Percentiles rank a stretch among this genome's conserved stretches.
Evolutionary conservation across 176 grass and related monocot species (phyloP).

Genomic region (Bothriochloa decipiens): DNA sequence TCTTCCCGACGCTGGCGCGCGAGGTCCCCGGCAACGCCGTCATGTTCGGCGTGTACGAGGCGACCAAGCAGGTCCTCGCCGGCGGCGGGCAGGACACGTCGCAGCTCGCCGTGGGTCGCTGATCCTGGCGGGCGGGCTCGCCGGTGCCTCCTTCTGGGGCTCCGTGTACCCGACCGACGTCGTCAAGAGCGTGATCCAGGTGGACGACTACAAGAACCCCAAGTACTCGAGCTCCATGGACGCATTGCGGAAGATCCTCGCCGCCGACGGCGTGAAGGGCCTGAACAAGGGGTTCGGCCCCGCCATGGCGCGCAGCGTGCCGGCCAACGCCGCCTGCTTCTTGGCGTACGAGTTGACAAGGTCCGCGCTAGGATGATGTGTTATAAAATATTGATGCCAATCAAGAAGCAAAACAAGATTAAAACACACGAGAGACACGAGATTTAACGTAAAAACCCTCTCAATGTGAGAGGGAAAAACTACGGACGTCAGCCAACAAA

Average conservation of each 20-base stretch:
- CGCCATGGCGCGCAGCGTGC: slow-evolving; percentile 82
- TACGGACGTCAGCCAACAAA: too few species aligned
- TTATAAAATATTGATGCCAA: too few species aligned
- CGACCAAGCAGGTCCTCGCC: slow-evolving; percentile 59
- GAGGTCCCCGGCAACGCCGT: slow-evolving; percentile 79
- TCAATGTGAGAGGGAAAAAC: too few species aligned
- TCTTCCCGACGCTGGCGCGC: slow-evolving; percentile 64
- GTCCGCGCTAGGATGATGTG: slow-evolving; percentile 55
- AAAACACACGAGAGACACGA: too few species aligned
- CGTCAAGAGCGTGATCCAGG: slow-evolving; percentile 95
- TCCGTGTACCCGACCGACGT: slow-evolving; percentile 86
- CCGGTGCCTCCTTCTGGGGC: slow-evolving; percentile 73
- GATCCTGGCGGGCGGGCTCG: slow-evolving; percentile 67
- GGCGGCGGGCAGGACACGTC: slow-evolving; percentile 62
- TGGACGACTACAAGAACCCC: slow-evolving; percentile 88
- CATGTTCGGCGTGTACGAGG: slow-evolving; percentile 87
- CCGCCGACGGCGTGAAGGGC: slow-evolving; percentile 69
- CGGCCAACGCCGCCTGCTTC: slow-evolving; percentile 82
- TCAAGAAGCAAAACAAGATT: too few species aligned
- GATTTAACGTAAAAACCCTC: too few species aligned
- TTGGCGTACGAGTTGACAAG: slow-evolving; percentile 74
- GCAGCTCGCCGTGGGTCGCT: slow-evolving; percentile 56
- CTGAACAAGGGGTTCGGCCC: slow-evolving; percentile 83
- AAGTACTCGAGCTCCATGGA: slow-evolving; percentile 69
- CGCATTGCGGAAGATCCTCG: slow-evolving; percentile 77